Percentiles rank a stretch among this genome's conserved stretches.
phyloP scores from a whole-genome alignment of 208 protist species.

The Angomonas ambiguus region DNA sequence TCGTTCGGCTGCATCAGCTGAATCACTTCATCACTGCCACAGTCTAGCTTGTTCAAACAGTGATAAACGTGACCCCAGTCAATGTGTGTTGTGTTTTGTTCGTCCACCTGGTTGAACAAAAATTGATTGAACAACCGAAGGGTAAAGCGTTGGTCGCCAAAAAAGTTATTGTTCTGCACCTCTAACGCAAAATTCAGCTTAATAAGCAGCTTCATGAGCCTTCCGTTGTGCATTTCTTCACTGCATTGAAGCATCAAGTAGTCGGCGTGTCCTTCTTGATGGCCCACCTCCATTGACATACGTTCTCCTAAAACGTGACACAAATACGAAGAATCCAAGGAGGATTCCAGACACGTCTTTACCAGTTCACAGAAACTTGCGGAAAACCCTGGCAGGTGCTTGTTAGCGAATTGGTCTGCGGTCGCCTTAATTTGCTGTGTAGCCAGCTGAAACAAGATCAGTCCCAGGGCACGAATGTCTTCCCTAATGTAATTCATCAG shows the following conservation, averaged over 20 bases:
- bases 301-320: slow-evolving; percentile 75
- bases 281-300: slow-evolving; percentile 86
- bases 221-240: slow-evolving; percentile 95
- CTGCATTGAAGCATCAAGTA: slow-evolving; percentile 86
- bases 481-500: slow-evolving; percentile 47
- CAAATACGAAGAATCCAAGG: slow-evolving; percentile 50
- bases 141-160: slow-evolving; percentile 57
- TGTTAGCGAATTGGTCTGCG: slow-evolving; percentile 47
- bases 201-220: slow-evolving; percentile 92
- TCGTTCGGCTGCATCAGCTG: slow-evolving; percentile 91
- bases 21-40: slow-evolving; percentile 91
- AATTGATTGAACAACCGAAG: slow-evolving; percentile 96
- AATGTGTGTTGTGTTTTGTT: slow-evolving; percentile 83
- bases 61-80: slow-evolving; percentile 95
- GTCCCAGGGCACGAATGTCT: slow-evolving; percentile 74
- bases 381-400: slow-evolving; percentile 74
- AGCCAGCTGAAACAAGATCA: slow-evolving; percentile 80
- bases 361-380: slow-evolving; percentile 77
- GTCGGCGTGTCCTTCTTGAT: slow-evolving; percentile 87
- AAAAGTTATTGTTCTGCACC: slow-evolving; percentile 76
- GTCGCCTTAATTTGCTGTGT: slow-evolving; percentile 52
- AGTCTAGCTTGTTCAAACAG: slow-evolving; percentile 96
- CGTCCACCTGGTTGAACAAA: slow-evolving; percentile 94
- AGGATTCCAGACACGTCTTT: slow-evolving; percentile 69
- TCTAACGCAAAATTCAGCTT: slow-evolving; percentile 93